Base-by-base conservation (phyloP, 768 basidiomycete genomes). In the Termitomyces sp. region DNA sequence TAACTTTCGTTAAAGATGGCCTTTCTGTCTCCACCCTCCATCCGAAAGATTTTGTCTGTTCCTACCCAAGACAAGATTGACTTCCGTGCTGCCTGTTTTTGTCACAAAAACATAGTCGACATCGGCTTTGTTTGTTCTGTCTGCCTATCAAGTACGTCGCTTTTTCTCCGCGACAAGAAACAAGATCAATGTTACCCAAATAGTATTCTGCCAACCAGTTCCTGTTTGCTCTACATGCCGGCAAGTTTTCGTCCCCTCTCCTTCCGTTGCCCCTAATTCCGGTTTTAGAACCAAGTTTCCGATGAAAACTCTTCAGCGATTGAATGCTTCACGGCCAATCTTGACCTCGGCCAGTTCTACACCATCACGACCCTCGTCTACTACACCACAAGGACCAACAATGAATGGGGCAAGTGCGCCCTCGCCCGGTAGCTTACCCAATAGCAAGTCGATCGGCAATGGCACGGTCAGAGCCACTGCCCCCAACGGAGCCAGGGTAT, bases 61-160 rank as follows among this genome's bases (percentile, higher is more conserved):
- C 96, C 96, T 1, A 92, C 92, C 6, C 94, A 97, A 72, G 95
- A 98, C 69, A 89, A 85, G 66, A 88, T 98, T 58, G 97, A 98
- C 71, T 96, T 98, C 68, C 84, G 97, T 32, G 97, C 97, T 0
- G 96, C 95, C 8, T 98, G 96, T 69, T 98, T 99, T 77, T 99
- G 97, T 74, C 97, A 98, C 73, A 97, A 98, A 70, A 88, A 88
- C 54, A 96, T 97, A 49, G 84, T 98, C 42, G 96, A 98, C 68
- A 83, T 98, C 54, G 97, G 94, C 55, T 99, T 94, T 64, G 94
- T 99, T 22, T 99, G 97, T 70, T 96, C 94, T n/a, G 94, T 99
- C 33, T 99, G 97, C 70, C 74, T 99, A 32, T 96, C 94, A 28
- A 98, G 95, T 97, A 64, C 57, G 92, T 80, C 57, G 61, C 42